These are phyloP conservation scores for Pezicula neosporulosa DNA, from an alignment of 2,329 filamentous ascomycete genomes.

Conservation along the genomic window DNA sequence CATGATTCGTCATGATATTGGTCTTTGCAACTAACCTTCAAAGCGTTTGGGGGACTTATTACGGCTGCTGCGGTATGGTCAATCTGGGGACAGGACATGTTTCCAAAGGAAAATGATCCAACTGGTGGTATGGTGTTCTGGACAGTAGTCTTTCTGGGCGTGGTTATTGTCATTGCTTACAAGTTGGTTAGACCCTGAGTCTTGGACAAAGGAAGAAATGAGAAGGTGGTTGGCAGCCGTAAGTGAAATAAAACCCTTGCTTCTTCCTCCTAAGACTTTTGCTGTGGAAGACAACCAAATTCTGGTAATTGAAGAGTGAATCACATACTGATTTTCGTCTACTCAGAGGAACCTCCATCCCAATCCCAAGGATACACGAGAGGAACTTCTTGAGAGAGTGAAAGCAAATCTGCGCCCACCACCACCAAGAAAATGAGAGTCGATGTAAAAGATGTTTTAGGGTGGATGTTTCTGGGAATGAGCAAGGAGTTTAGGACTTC, in stretches of 20 bases:
- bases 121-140: slow-evolving; percentile 55
- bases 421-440: slow-evolving; percentile 2
- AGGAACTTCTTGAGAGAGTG: slow-evolving; percentile 65
- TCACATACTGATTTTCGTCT: too few relatives aligned
- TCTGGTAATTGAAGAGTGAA: background rate
- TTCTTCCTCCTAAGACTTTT: background rate
- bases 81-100: slow-evolving; percentile 81
- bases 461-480: too few relatives aligned
- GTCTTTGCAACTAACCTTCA: slow-evolving; percentile 8
- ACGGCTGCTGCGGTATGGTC: slow-evolving; percentile 78
- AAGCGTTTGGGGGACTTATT: slow-evolving; percentile 78
- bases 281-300: background rate
- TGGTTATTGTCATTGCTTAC: background rate
- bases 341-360: slow-evolving; percentile 61
- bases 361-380: slow-evolving; percentile 52
- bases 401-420: slow-evolving; percentile 60
- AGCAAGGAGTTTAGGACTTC: too few relatives aligned
- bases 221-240: slow-evolving; percentile 78
- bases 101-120: slow-evolving; percentile 73
- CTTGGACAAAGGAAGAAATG: slow-evolving; percentile 79
- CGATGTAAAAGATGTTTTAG: too few relatives aligned
- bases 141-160: background rate
- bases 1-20: background rate
- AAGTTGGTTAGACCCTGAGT: slow-evolving; percentile 49
- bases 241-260: slow-evolving; percentile 35